Conservation (phyloP, 345 rosid genomes). For the Gossypium longicalyx region DNA sequence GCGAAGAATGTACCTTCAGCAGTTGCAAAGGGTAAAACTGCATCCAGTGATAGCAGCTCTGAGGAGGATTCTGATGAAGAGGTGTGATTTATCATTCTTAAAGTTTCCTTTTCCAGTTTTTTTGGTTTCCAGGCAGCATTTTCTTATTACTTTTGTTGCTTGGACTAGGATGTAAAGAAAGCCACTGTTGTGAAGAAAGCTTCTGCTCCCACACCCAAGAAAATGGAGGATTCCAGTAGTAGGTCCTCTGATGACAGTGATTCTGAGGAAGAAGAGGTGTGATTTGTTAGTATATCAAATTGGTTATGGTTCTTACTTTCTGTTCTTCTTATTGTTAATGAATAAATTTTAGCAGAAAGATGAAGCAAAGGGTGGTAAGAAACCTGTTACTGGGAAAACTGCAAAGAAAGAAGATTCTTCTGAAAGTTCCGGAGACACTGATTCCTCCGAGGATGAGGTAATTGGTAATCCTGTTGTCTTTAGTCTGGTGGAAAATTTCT, state of each 20-base stretch:
- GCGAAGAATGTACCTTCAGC: not conserved
- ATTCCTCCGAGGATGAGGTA: conserved; percentile 6
- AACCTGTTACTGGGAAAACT: conserved; percentile 9
- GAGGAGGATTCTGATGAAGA: conserved; percentile 7
- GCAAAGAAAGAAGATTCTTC: conserved; percentile 13
- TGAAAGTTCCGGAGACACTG: not conserved
- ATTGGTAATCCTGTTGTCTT: not conserved
- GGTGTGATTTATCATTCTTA: not conserved
- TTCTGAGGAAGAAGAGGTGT: conserved; percentile 28
- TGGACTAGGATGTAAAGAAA: conserved; percentile 3
- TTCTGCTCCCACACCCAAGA: conserved; percentile 8
- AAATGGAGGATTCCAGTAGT: conserved; percentile 18
- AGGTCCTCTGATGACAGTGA: conserved; percentile 31
- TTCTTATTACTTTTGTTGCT: not conserved
- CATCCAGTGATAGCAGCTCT: conserved; percentile 9
- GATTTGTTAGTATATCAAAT: not conserved
- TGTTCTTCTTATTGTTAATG: not conserved
- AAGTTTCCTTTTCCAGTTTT: not conserved
- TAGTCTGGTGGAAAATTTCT: not conserved
- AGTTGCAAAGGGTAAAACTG: not conserved
- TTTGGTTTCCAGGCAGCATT: not conserved
- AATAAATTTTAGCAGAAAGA: conserved; percentile 6
- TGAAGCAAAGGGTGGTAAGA: conserved; percentile 17
- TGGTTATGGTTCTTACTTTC: not conserved
- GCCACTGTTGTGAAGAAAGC: conserved; percentile 12